A percentile compares a stretch with the other conserved stretches of the same genome.
These are phyloP conservation scores for Pythium utonaiense DNA, from an alignment of 352 stramenopile species.

Conservation along the genomic window DNA sequence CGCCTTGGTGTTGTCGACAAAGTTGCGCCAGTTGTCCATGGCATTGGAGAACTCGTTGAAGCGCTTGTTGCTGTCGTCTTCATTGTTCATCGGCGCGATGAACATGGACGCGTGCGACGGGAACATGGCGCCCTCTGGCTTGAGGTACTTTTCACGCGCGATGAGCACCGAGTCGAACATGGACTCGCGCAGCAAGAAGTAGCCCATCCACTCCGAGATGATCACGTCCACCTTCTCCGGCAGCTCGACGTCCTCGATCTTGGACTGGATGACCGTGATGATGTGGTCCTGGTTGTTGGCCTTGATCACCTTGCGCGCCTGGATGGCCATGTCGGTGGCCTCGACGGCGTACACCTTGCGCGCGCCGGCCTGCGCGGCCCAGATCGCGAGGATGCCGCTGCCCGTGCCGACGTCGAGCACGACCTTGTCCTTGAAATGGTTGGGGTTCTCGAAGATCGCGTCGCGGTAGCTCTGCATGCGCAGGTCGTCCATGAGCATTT, in stretches of 20 bases:
- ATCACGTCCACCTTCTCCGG: conserved; percentile 99
- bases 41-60: conserved; percentile 80
- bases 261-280: conserved; percentile 98
- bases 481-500: conserved; percentile 99
- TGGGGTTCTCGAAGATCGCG: conserved; percentile 97
- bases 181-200: conserved; percentile 98
- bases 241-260: conserved; percentile 97
- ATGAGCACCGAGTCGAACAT: conserved; percentile 99
- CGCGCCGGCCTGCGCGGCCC: conserved; percentile 97
- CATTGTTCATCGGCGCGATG: conserved; percentile 95
- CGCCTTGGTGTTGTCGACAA: conserved; percentile 90
- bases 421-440: conserved; percentile 98
- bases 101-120: conserved; percentile 98
- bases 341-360: conserved; percentile 97
- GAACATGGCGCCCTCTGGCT: conserved; percentile 97
- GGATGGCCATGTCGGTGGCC: conserved; percentile 97
- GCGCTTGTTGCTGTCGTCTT: conserved; percentile 87
- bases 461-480: conserved; percentile 98
- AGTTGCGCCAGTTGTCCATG: conserved; percentile 83
- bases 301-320: conserved; percentile 95
- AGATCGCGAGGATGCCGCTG: conserved; percentile 98
- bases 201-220: conserved; percentile 99
- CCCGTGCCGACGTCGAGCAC: conserved; percentile 99
- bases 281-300: conserved; percentile 95
- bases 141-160: conserved; percentile 96